Base-by-base conservation (phyloP, 495 filamentous ascomycete species). In the Hypoxylon lenormandii region DNA sequence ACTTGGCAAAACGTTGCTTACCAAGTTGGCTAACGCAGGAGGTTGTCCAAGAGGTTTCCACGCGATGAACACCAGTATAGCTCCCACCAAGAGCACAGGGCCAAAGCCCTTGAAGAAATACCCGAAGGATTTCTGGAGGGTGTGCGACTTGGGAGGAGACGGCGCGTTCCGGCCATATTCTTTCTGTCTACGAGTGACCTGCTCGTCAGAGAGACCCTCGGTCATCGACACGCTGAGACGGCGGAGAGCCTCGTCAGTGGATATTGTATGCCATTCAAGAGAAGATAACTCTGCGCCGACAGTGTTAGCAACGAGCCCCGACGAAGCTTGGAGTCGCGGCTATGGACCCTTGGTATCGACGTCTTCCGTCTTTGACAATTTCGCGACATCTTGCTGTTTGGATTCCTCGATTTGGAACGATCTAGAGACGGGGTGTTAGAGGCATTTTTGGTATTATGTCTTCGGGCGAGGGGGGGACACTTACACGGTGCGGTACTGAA, bases 101-200 rank as follows among this genome's bases (percentile, higher is more conserved):
- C 90, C 88, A 66, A 91, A 91, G 18, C 90, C 90, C 51, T 86
- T 87, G 72, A 91, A 92, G 73, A 91, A 84, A 72, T 92, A 92
- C 18, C 83, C 83, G 5, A 91, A 79, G 19, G 85, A 83, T 64
- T 87, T 85, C 42, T 80, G 78, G 52, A 87, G 61, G 19, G 81
- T 82, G 52, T 82, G 85, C 12, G 88, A 88, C 0, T 84, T 76
- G 28, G 87, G 85, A 0, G 85, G 84, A 12, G 87, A 82, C 22
- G 86, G 85, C 5, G 83, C 79, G 65, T 92, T 93, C 46, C 77
- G 81, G 4, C 89, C 88, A 75, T 88, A 84, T 45, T 86, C 80
- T 36, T 81, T 79, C 7, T 86, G 76, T 36, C 82, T 81, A 3
- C 79, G 78, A 5, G 78, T 72, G 19, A 79, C 79, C 55, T 84